A percentile compares a stretch with the other conserved stretches of the same genome.
These are phyloP conservation scores for Telopea speciosissima DNA, from an alignment of 177 flowering plant genomes.

Conservation along the genomic window DNA sequence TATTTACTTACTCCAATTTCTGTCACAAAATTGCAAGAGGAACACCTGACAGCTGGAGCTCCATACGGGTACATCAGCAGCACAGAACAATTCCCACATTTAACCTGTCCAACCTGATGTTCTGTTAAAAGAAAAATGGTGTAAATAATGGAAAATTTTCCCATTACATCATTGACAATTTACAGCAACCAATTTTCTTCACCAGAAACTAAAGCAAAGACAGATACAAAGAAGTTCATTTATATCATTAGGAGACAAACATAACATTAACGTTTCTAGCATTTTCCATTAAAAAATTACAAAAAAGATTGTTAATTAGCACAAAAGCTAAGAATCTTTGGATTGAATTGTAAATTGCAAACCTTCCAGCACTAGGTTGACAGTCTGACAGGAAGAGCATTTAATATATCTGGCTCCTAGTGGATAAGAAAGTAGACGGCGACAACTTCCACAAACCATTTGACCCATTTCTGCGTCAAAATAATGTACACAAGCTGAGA, in stretches of 20 bases:
- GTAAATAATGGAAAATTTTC: not conserved
- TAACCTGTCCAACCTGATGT: conserved; percentile 76
- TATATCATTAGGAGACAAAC: not conserved
- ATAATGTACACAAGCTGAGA: not conserved
- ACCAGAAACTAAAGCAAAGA: not conserved
- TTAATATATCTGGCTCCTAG: conserved; percentile 47
- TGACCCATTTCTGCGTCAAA: conserved; percentile 57
- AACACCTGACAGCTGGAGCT: conserved; percentile 69
- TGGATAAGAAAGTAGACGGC: conserved; percentile 51
- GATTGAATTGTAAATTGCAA: not conserved
- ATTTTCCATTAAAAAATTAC: not conserved
- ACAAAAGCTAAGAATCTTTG: not conserved
- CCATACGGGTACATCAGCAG: conserved; percentile 84
- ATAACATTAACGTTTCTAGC: not conserved
- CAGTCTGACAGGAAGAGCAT: conserved; percentile 56
- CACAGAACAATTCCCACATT: conserved; percentile 60
- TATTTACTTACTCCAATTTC: conserved; percentile 65
- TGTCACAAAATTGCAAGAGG: conserved; percentile 58
- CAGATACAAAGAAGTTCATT: too few relatives aligned
- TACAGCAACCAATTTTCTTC: not conserved
- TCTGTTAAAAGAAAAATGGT: conserved; percentile 32
- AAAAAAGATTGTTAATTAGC: not conserved
- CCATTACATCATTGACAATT: not conserved
- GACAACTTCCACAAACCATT: conserved; percentile 85
- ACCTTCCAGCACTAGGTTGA: conserved; percentile 72